Evolutionary conservation across 257 asterid genomes (phyloP).

Genomic region (Lycium barbarum): DNA sequence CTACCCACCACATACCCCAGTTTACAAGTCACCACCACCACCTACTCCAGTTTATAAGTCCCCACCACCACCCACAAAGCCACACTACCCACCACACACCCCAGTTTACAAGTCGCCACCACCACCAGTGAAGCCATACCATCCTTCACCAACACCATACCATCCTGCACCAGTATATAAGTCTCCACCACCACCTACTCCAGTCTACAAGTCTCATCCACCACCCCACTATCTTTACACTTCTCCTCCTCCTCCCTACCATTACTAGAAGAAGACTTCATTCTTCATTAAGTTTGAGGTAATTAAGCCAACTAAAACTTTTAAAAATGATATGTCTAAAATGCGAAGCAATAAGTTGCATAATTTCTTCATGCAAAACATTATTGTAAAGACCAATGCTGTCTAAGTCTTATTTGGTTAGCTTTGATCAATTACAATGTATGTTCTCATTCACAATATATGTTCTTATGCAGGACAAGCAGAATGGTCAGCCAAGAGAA

Average conservation of each 20-base stretch:
- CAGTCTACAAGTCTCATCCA: not conserved
- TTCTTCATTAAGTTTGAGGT: not conserved
- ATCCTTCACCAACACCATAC: conserved; percentile 22
- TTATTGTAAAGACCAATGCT: not conserved
- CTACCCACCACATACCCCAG: not conserved
- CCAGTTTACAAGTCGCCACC: not conserved
- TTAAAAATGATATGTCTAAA: not conserved
- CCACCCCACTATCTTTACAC: not conserved
- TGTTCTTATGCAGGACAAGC: not conserved
- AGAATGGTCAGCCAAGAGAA: not conserved
- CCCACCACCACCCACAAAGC: not conserved
- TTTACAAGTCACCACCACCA: not conserved
- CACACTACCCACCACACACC: not conserved
- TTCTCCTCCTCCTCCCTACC: conserved; percentile 25
- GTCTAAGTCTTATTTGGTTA: not conserved
- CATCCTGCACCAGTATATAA: not conserved
- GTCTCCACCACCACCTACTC: not conserved
- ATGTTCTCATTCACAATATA: not conserved
- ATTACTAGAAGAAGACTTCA: not conserved
- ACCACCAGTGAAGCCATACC: conserved; percentile 3
- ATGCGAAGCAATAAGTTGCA: not conserved
- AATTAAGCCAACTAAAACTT: not conserved
- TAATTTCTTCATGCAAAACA: not conserved
- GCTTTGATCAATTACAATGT: not conserved
- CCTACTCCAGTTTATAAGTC: not conserved